Evolutionary conservation across 108 stramenopile genomes (phyloP), one percentile per base, ranked within the genome.

Genomic region (Chaetoceros muelleri): DNA sequence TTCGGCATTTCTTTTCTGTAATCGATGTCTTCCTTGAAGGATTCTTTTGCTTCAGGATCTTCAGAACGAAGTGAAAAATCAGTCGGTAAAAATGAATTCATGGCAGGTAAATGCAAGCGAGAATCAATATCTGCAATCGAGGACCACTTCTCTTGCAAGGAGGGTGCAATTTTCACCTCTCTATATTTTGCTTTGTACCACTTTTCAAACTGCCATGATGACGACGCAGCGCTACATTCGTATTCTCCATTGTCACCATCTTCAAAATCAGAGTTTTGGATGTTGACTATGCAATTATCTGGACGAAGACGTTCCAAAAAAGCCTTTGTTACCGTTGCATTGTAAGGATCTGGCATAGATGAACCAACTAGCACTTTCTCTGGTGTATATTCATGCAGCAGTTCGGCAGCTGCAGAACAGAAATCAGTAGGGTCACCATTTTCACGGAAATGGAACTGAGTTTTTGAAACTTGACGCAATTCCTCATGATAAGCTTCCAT

Each of bases 151-250:
- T 72, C 58, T 21, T 71, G 30, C 51, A 81, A 56, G 3, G 77
- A 82, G 1, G 70, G 60, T 0, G 74, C 21, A 24, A 95, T 48
- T 13, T 62, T 46, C 8, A 57, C 27, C 27, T 71, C 64, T 23
- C 74, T 78, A 70, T 94, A 97, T 30, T 64, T 67, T 3, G 91
- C 96, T 10, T 92, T 91, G 63, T 99, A 98, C 78, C 93, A 80
- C 28, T 73, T 76, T 61, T 97, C 96, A 18, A 52, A 62, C 21
- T 76, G 30, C 88, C 88, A 90, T 10, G 20, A 1, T 0, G 26
- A 55, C 17, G 52, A 45, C 2, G 28, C 26, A 24, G 70, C 73
- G 52, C 61, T 73, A 34, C 40, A 40, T 17, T 48, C 40, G 19
- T 30, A 52, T 34, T 66, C 65, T 24, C 47, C 72, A n/a, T 30